Evolutionary conservation across 75 land plant species (phyloP).

Genomic region (Pseudotsuga menziesii): DNA sequence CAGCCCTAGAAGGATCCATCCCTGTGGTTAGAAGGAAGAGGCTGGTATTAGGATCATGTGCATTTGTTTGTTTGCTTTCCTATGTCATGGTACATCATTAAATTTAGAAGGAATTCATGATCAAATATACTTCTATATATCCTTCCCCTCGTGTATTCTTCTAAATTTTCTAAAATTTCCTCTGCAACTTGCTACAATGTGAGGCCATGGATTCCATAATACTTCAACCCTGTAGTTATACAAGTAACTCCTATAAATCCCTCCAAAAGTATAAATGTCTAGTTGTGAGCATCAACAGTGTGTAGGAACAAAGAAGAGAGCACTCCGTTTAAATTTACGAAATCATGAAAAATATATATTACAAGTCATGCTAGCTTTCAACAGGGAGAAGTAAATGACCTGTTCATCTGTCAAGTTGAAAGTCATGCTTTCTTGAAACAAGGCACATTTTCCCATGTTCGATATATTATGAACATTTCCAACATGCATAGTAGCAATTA

Average conservation of each 20-base stretch:
- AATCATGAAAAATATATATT: not conserved
- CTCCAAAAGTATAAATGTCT: not conserved
- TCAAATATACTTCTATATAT: no score
- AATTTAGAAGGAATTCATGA: no score
- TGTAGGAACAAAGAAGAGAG: not conserved
- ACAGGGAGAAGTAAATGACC: not conserved
- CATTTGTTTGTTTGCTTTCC: no score
- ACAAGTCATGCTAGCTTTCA: not conserved
- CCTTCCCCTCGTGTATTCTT: no score
- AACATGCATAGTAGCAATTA: not conserved
- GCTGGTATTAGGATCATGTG: no score
- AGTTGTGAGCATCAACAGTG: not conserved
- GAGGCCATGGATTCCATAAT: not conserved
- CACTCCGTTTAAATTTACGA: not conserved
- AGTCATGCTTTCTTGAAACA: slow-evolving; percentile 4
- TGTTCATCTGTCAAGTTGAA: slow-evolving; percentile 15
- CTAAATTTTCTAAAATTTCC: no score
- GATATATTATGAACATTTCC: slow-evolving; percentile 1
- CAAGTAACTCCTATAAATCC: not conserved
- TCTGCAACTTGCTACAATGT: no score
- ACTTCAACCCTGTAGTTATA: not conserved
- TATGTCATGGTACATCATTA: no score
- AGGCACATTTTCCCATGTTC: slow-evolving; percentile 9
- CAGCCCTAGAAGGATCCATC: no score
- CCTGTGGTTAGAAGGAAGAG: no score